Evolutionary conservation across 2,329 filamentous ascomycete genomes (phyloP).

Genomic region (Rhynchosporium secalis): DNA sequence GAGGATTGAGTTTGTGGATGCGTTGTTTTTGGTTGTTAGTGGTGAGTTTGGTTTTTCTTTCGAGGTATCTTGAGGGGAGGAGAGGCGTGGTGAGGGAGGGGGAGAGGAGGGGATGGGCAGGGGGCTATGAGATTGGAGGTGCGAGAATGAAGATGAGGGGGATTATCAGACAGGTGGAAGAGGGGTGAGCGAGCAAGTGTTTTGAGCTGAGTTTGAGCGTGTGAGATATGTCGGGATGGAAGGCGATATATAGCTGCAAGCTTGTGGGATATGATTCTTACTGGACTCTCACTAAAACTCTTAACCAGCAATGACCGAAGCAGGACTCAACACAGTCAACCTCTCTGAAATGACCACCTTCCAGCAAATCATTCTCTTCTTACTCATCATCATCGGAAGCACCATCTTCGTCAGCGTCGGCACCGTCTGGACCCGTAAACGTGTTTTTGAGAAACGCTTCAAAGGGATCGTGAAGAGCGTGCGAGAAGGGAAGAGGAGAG

Average conservation of each 20-base stretch:
- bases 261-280: neutral
- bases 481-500: constrained; percentile 33
- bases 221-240: neutral
- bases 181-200: neutral
- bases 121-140: neutral
- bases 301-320: constrained; percentile 60
- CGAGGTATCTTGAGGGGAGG: neutral
- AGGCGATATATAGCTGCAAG: neutral
- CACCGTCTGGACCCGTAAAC: constrained; percentile 60
- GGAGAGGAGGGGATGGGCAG: neutral
- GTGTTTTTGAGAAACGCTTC: constrained; percentile 44
- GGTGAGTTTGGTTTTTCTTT: neutral
- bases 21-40: constrained; percentile 42
- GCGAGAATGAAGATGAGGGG: too few relatives aligned
- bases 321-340: constrained; percentile 68
- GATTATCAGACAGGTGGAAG: too few relatives aligned
- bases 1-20: constrained; percentile 60
- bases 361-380: constrained; percentile 65
- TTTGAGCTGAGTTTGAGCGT: neutral
- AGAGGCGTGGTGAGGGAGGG: neutral
- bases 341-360: constrained; percentile 64
- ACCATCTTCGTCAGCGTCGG: constrained; percentile 66
- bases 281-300: neutral
- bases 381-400: constrained; percentile 66
- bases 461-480: constrained; percentile 50